Evolutionary conservation across 768 basidiomycete species (phyloP).

Genomic region (Tephrocybe sp.): DNA sequence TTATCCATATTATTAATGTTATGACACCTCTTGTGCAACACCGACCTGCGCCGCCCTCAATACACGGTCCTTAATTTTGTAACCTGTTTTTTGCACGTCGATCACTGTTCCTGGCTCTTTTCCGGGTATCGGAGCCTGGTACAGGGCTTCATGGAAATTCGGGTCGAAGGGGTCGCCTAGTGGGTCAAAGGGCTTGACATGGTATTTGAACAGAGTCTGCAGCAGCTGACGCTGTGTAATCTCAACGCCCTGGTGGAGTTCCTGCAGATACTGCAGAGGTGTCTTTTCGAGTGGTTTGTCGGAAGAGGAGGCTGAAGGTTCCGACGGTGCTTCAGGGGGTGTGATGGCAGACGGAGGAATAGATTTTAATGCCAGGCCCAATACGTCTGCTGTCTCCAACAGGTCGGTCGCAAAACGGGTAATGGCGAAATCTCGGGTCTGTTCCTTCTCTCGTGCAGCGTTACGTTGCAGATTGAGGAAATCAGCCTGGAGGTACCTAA

Average conservation of each 20-base stretch:
- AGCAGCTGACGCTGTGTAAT: conserved; percentile 90
- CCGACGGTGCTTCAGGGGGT: conserved; percentile 24
- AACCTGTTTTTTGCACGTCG: conserved; percentile 89
- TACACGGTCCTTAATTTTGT: conserved; percentile 92
- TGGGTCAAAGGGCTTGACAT: conserved; percentile 90
- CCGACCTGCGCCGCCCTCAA: conserved; percentile 96
- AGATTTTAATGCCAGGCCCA: conserved; percentile 80
- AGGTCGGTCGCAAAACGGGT: conserved; percentile 88
- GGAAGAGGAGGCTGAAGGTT: conserved; percentile 27
- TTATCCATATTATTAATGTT: conserved; percentile 21
- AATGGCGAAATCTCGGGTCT: conserved; percentile 93
- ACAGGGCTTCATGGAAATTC: conserved; percentile 92
- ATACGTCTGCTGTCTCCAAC: conserved; percentile 89
- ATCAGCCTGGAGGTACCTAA: conserved; percentile 93
- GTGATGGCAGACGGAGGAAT: conserved; percentile 55
- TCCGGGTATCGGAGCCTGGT: conserved; percentile 88
- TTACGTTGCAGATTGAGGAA: conserved; percentile 94
- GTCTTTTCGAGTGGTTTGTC: conserved; percentile 45
- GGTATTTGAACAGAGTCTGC: conserved; percentile 88
- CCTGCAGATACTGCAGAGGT: conserved; percentile 57
- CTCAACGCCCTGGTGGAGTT: conserved; percentile 84
- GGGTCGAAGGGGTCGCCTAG: conserved; percentile 94
- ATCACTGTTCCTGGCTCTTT: conserved; percentile 89
- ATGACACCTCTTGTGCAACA: conserved; percentile 74
- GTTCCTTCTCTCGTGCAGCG: conserved; percentile 86